Evolutionary conservation across 768 basidiomycete genomes (phyloP), one percentile per base, ranked within the genome.

Genomic region (Rossbeevera mucosa): DNA sequence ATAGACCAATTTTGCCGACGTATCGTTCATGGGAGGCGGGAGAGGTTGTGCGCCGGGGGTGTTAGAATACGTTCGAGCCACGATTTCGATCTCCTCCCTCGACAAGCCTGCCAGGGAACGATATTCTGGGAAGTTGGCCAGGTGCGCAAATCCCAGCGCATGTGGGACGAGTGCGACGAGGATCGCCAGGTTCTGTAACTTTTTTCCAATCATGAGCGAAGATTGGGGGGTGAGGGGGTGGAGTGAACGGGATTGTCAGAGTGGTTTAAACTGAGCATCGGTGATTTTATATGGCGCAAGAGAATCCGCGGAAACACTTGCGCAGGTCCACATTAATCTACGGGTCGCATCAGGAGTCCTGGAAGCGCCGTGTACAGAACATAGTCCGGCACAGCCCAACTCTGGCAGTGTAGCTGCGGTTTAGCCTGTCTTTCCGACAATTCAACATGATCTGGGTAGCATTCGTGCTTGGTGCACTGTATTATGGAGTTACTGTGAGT

Each of bases 1-100:
- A 40, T 58, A 28, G 3, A 66, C 63, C 28, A 58, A 7, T 45
- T 64, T 65, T 30, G 64, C 36, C 4, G 64, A 60, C 1, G 63
- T 64, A 26, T 64, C 56, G 0, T 60, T 63, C 45, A 66, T 53
- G 18, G 61, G 38, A 44, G 54, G 58, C 2, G 64, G 64, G 25
- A 60, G 47, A 44, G 58, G 61, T 28, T 63, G 64, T 47, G 64
- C 44, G n/a, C 63, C 61, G 8, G 64, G 64, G 0, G 56, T 65
- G 24, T 40, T 58, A 18, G 33, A 14, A 44, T 63, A 64, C 1
- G 47, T 50, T 26, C 21, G 52, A 1, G 42, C 55, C 18, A 64
- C 52, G 4, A 38, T 50, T 3, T 28, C 51, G 18, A 65, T 38
- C 28, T 64, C 50, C n/a, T 57, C 29, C 4, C 30, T 31, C 38